Evolutionary conservation across 768 basidiomycete genomes (phyloP), one percentile per base, ranked within the genome.

Genomic region (Lactarius tabidus): DNA sequence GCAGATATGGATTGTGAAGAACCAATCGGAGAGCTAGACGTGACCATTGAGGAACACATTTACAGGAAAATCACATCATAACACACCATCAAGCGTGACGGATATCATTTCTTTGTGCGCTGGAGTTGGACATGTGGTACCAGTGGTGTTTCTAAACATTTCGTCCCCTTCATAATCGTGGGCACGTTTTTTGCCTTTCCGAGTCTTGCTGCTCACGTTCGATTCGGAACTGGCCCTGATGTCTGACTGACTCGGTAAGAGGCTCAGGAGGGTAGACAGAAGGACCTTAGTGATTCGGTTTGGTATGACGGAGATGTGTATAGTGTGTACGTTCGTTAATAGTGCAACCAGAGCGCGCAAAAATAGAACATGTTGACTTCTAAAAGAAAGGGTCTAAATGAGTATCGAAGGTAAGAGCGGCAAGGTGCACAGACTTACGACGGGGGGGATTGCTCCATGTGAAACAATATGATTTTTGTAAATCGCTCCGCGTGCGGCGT

Each of bases 111-210:
- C 75, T 26, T 81, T 83, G 18, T 89, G 87, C 33, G 79, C 79
- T 3, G 62, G 58, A 0, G 80, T 81, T 1, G 79, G 74, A 70
- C 83, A 89, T 23, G 85, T 69, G 9, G 82, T 77, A 53, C 79
- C 73, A 53, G 78, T 77, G 2, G 80, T 73, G 9, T 76, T 70
- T 59, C 81, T 84, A 74, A 94, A 85, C 6, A 88, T 76, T 70
- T 89, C 90, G 60, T 90, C 90, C 12, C 85, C 89, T 74, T 93
- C 89, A 68, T 86, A 92, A 15, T 81, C 86, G 26, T 85, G 82
- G 23, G 82, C 80, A 54, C 87, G 79, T 73, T 90, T 93, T 73
- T 85, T 92, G 61, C 84, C 82, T 70, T 84, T 86, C 72, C 79
- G 85, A 17, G 71, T 77, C 64, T 75, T 78, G 15, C 70, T 76